A percentile compares a stretch with the other conserved stretches of the same genome.
phyloP scores from a whole-genome alignment of 2,329 filamentous ascomycete genomes.

The Nothopassalora personata region DNA sequence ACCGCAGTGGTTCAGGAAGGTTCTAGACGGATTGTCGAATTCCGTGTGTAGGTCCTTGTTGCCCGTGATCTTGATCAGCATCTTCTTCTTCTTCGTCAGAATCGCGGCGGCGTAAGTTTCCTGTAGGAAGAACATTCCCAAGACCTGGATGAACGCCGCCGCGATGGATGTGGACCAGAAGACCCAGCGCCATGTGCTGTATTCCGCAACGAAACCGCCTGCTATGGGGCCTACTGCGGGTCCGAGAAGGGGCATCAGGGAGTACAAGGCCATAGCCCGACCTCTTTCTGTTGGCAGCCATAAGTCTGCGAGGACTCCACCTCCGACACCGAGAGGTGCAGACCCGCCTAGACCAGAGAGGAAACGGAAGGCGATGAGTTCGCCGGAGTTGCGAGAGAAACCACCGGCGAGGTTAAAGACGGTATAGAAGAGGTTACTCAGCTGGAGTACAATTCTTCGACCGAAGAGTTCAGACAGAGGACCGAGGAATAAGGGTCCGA shows the following conservation, averaged over 20 bases:
- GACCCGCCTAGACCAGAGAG: constrained; percentile 35
- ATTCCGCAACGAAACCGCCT: constrained; percentile 59
- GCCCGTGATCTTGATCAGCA: constrained; percentile 54
- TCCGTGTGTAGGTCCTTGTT: constrained; percentile 56
- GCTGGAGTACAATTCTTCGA: constrained; percentile 32
- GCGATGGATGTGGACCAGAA: constrained; percentile 64
- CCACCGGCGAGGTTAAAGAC: constrained; percentile 36
- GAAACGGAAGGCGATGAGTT: constrained; percentile 37
- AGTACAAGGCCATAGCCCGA: constrained; percentile 58
- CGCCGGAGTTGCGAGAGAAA: constrained; percentile 29
- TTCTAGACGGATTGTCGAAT: constrained; percentile 34
- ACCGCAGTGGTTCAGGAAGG: constrained; percentile 28
- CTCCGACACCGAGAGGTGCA: constrained; percentile 35
- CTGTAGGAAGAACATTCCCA: constrained; percentile 57
- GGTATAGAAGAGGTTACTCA: constrained; percentile 36
- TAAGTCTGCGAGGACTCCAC: constrained; percentile 46
- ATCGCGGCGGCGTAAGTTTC: constrained; percentile 64
- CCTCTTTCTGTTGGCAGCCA: constrained; percentile 59
- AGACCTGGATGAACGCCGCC: constrained; percentile 55
- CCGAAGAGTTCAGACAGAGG: constrained; percentile 36
- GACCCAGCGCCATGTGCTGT: constrained; percentile 66
- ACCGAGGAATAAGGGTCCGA: constrained; percentile 35
- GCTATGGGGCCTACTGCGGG: constrained; percentile 62
- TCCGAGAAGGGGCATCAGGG: constrained; percentile 58
- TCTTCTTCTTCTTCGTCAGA: constrained; percentile 52